Conservation (phyloP, 179 eudicot species). For the Amaranthus tricolor region DNA sequence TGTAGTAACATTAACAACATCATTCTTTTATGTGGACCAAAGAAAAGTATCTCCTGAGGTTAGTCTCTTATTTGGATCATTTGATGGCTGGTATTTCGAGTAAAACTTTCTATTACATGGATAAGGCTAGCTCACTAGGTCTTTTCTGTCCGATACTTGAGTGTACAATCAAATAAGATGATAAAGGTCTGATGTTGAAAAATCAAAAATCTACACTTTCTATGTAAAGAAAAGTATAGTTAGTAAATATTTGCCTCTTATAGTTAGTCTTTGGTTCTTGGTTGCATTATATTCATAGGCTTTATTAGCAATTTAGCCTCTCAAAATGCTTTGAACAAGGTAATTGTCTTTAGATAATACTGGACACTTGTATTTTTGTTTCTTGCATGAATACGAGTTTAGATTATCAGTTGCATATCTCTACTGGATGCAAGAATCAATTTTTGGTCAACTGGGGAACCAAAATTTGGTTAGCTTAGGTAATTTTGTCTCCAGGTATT, state of each 20-base stretch:
- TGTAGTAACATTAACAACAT: constrained; percentile 61
- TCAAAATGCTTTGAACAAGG: too few relatives aligned
- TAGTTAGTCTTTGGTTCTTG: too few relatives aligned
- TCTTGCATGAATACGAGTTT: too few relatives aligned
- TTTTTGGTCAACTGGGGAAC: too few relatives aligned
- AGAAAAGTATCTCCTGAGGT: constrained; percentile 87
- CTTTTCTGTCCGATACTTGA: neutral
- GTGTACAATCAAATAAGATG: neutral
- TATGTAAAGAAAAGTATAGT: neutral
- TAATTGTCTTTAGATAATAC: too few relatives aligned
- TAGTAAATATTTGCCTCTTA: neutral
- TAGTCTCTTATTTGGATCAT: constrained; percentile 21
- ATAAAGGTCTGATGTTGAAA: neutral
- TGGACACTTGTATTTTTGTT: too few relatives aligned
- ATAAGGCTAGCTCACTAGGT: neutral
- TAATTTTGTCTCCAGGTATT: too few relatives aligned
- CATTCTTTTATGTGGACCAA: constrained; percentile 84
- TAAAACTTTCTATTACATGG: neutral
- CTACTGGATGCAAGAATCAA: too few relatives aligned
- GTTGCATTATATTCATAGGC: too few relatives aligned
- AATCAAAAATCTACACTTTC: neutral
- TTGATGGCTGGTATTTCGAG: neutral
- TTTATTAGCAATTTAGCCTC: too few relatives aligned
- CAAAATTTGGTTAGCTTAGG: too few relatives aligned
- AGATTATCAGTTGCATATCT: too few relatives aligned